Conservation (phyloP, 306 rosid genomes). For the Citrullus amarus region DNA sequence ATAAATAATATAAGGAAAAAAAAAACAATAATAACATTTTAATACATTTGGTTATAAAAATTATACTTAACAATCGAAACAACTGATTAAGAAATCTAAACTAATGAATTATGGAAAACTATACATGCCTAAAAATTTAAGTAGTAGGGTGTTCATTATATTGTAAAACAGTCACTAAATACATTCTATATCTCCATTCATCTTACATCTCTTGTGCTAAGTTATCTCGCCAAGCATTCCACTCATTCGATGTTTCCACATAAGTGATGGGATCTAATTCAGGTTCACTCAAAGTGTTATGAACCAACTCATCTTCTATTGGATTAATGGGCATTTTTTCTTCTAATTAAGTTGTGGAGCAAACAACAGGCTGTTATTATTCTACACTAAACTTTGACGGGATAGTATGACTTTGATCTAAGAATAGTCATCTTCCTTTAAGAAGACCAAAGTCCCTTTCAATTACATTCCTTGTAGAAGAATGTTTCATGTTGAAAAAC, state of each 20-base stretch:
- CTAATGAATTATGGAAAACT: background rate
- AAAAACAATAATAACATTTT: background rate
- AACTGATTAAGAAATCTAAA: background rate
- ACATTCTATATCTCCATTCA: background rate
- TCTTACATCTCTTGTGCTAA: background rate
- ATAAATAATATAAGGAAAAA: background rate
- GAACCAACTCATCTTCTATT: background rate
- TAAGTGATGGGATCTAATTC: background rate
- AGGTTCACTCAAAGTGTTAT: background rate
- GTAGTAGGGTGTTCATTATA: background rate
- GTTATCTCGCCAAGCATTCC: background rate
- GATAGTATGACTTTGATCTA: background rate
- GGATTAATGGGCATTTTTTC: background rate
- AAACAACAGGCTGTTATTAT: no score
- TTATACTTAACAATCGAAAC: no score
- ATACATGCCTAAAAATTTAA: background rate
- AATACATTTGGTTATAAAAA: background rate
- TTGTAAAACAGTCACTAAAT: background rate
- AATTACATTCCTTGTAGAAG: background rate
- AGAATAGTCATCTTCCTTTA: background rate
- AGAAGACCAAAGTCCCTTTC: background rate
- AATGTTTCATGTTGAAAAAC: background rate
- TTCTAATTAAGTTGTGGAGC: no score
- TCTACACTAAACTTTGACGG: no score
- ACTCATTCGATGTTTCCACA: background rate